phyloP scores from a whole-genome alignment of 768 basidiomycete genomes.

The Tephrocybe sp. region DNA sequence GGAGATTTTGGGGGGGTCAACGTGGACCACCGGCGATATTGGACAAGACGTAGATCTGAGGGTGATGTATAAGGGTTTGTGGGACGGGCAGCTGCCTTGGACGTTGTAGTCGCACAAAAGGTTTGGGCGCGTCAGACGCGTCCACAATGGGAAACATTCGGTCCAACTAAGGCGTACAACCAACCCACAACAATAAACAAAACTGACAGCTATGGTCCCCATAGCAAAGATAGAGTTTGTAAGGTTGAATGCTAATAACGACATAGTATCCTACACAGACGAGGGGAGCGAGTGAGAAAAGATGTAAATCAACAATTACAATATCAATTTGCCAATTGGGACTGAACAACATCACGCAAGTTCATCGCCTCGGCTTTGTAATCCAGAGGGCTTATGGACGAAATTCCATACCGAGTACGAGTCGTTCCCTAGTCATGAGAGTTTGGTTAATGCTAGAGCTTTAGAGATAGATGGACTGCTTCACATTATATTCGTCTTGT shows the following conservation, averaged over 20 bases:
- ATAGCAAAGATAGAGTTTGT: conserved; percentile 10
- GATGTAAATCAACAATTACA: neutral
- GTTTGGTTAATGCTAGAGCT: neutral
- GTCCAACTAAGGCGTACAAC: conserved; percentile 12
- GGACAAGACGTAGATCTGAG: conserved; percentile 3
- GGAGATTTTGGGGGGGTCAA: neutral
- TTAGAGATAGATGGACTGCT: conserved; percentile 23
- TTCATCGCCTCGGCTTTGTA: conserved; percentile 66
- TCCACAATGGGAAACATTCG: conserved; percentile 26
- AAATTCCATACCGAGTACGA: conserved; percentile 82
- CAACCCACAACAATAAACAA: conserved; percentile 8
- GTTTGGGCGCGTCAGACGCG: conserved; percentile 22
- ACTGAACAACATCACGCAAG: conserved; percentile 60
- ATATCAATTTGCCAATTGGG: conserved; percentile 51
- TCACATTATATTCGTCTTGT: conserved; percentile 81
- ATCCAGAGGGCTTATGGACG: conserved; percentile 62
- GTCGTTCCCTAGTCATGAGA: conserved; percentile 61
- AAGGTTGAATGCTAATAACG: too few relatives aligned
- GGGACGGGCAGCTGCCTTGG: conserved; percentile 1
- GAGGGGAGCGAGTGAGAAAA: neutral
- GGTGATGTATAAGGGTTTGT: conserved; percentile 9
- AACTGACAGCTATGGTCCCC: neutral
- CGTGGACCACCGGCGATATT: neutral
- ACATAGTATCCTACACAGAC: neutral
- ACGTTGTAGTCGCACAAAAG: conserved; percentile 1